Conservation (phyloP, 148 eudicot genomes). For the Persicaria maculosa region DNA sequence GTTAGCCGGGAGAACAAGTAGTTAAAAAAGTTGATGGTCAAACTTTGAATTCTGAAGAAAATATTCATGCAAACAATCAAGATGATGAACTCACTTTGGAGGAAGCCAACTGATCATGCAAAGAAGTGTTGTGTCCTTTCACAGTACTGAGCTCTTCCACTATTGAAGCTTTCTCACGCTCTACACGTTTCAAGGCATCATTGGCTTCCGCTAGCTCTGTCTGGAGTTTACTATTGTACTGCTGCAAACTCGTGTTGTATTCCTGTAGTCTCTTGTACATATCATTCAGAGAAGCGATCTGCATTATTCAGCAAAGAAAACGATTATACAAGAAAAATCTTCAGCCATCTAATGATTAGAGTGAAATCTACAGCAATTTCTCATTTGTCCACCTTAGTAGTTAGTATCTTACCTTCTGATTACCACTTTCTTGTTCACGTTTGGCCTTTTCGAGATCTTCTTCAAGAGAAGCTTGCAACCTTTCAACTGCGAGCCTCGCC, state of each 20-base stretch:
- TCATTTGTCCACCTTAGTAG: neutral
- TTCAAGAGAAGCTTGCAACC: slow-evolving; percentile 47
- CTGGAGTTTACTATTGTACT: slow-evolving; percentile 90
- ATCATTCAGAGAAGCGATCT: slow-evolving; percentile 78
- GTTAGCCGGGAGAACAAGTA: neutral
- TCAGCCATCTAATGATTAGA: neutral
- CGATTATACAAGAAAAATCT: slow-evolving; percentile 2
- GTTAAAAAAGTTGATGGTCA: neutral
- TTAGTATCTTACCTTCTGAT: slow-evolving; percentile 52
- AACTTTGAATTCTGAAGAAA: neutral
- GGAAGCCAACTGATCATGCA: slow-evolving; percentile 77
- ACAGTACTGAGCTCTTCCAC: slow-evolving; percentile 76
- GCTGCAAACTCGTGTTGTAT: slow-evolving; percentile 90
- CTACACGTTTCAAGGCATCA: slow-evolving; percentile 73
- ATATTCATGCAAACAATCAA: neutral
- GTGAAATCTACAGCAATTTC: neutral
- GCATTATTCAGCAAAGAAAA: slow-evolving; percentile 18
- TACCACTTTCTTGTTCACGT: slow-evolving; percentile 50
- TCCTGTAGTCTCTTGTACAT: slow-evolving; percentile 91
- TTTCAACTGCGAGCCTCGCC: slow-evolving; percentile 65
- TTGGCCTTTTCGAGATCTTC: slow-evolving; percentile 62
- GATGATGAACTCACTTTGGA: slow-evolving; percentile 38
- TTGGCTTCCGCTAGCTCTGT: slow-evolving; percentile 79
- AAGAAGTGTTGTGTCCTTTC: slow-evolving; percentile 59
- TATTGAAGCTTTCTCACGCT: slow-evolving; percentile 69